Percentiles rank a stretch among this genome's conserved stretches.
Evolutionary conservation across 23 red algal species (phyloP).

Genomic region (Gracilaria gracilis): DNA sequence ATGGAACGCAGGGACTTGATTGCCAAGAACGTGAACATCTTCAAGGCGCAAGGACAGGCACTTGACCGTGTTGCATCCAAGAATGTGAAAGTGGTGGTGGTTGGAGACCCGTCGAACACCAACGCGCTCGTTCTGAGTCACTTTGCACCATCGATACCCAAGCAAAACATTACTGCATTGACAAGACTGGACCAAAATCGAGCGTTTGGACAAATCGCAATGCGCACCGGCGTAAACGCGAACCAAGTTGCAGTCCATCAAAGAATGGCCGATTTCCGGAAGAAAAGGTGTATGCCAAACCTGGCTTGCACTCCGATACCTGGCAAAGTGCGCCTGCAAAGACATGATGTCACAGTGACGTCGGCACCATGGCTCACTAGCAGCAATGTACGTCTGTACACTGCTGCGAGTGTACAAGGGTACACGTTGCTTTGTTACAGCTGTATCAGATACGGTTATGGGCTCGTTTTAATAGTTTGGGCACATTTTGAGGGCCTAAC

Average conservation of each 20-base stretch:
- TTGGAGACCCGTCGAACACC: slow-evolving; percentile 98
- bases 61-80: slow-evolving; percentile 75
- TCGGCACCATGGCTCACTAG: too few relatives aligned
- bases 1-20: slow-evolving; percentile 96
- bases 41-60: slow-evolving; percentile 79
- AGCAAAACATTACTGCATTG: slow-evolving; percentile 89
- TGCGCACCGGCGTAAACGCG: slow-evolving; percentile 42
- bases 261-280: too few relatives aligned
- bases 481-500: too few relatives aligned
- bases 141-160: slow-evolving; percentile 81
- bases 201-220: slow-evolving; percentile 65
- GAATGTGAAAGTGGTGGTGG: slow-evolving; percentile 86
- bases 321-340: too few relatives aligned
- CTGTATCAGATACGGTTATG: too few relatives aligned
- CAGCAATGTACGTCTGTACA: too few relatives aligned
- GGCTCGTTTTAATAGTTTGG: too few relatives aligned
- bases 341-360: too few relatives aligned
- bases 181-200: slow-evolving; percentile 99
- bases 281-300: too few relatives aligned
- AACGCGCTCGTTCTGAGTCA: slow-evolving; percentile 89
- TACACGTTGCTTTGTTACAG: too few relatives aligned
- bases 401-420: too few relatives aligned
- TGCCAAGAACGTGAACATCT: slow-evolving; percentile 94
- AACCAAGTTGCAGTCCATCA: slow-evolving; percentile 71
- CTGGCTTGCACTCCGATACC: too few relatives aligned